phyloP scores from a whole-genome alignment of 768 basidiomycete genomes.

The Dacryopinax spathularia region DNA sequence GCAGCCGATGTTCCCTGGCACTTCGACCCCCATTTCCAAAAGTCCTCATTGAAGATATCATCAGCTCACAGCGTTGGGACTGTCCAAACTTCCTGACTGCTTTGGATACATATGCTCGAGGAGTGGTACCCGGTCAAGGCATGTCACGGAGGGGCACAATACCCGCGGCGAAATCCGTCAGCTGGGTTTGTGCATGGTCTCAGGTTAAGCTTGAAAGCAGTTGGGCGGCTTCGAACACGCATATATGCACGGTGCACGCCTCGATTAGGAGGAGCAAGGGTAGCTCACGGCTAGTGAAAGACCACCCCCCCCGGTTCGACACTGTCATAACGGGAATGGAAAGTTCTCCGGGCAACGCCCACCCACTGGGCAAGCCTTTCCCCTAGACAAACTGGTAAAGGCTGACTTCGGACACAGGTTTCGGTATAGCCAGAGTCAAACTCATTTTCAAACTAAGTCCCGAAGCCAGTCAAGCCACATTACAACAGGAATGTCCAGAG shows the following conservation, averaged over 20 bases:
- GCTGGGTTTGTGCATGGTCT: neutral
- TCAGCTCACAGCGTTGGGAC: neutral
- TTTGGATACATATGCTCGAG: neutral
- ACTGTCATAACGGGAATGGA: no score
- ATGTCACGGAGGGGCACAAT: neutral
- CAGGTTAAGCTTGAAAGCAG: no score
- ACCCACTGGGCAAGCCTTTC: no score
- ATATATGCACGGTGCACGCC: no score
- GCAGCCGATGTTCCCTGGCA: neutral
- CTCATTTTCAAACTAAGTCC: neutral
- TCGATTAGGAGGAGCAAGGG: no score
- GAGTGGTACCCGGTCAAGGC: neutral
- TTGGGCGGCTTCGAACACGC: no score
- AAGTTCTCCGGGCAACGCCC: no score
- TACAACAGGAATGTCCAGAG: neutral
- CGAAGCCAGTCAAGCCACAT: neutral
- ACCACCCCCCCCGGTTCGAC: no score
- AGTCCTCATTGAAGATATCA: neutral
- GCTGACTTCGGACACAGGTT: no score
- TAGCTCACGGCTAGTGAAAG: no score
- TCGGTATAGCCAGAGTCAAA: neutral
- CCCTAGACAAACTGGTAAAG: no score
- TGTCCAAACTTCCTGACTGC: neutral
- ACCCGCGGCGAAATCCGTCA: neutral
- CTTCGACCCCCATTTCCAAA: neutral